Conservation (phyloP, 2,329 filamentous ascomycete species). For the Ophiostoma australiae region DNA sequence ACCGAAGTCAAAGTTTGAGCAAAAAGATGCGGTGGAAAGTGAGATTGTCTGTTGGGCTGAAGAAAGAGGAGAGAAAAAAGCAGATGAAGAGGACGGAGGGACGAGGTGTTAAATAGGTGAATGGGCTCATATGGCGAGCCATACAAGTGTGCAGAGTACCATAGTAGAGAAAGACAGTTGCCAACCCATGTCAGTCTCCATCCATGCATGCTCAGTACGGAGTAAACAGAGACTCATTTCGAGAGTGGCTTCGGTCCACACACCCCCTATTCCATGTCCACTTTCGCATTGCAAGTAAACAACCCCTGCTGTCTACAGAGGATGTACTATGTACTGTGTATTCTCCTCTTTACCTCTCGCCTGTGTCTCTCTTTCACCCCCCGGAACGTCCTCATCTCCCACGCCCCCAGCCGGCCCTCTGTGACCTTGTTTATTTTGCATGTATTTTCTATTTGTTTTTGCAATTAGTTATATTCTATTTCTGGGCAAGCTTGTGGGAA, state of each 20-base stretch:
- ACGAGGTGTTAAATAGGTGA: conserved; percentile 35
- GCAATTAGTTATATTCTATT: conserved; percentile 1
- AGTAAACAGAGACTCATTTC: conserved; percentile 13
- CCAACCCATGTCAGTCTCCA: background rate
- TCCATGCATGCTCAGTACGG: conserved; percentile 7
- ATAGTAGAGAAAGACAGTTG: background rate
- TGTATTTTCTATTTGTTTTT: background rate
- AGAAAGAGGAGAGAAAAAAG: conserved; percentile 34
- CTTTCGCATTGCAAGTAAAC: conserved; percentile 17
- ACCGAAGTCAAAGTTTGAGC: conserved; percentile 39
- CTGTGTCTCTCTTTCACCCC: conserved; percentile 7
- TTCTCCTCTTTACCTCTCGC: background rate
- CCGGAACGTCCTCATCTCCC: conserved; percentile 23
- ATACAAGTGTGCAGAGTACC: background rate
- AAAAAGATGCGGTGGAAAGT: conserved; percentile 31
- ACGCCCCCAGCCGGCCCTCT: conserved; percentile 13
- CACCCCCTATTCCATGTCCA: conserved; percentile 21
- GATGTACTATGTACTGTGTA: no score
- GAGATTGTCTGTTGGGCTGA: conserved; percentile 34
- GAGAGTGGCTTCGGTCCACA: conserved; percentile 18
- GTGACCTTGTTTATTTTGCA: conserved; percentile 9
- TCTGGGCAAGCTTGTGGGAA: conserved; percentile 26
- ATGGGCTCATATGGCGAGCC: conserved; percentile 5
- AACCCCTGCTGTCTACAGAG: background rate
- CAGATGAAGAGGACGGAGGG: conserved; percentile 25